phyloP scores from a whole-genome alignment of 169 alveolate species.

The Perkinsus chesapeaki region DNA sequence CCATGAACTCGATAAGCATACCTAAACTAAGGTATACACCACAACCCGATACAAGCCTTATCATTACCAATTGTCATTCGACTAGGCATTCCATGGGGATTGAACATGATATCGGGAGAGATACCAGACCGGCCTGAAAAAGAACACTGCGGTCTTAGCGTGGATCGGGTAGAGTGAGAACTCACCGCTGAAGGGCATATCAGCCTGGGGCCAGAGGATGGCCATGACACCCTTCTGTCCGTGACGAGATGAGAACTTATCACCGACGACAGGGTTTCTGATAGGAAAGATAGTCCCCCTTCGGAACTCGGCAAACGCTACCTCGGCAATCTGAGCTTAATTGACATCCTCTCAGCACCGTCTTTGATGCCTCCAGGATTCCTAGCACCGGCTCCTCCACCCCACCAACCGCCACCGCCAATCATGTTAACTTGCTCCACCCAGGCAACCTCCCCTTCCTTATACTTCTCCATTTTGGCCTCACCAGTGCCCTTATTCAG shows the following conservation, averaged over 20 bases:
- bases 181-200: slow-evolving; percentile 89
- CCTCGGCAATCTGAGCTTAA: slow-evolving; percentile 22
- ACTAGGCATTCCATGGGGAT: slow-evolving; percentile 99
- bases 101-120: slow-evolving; percentile 98
- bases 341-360: slow-evolving; percentile 27
- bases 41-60: not conserved
- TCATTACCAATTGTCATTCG: slow-evolving; percentile 97
- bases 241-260: slow-evolving; percentile 98
- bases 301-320: not conserved
- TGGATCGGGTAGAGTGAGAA: not conserved
- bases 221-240: slow-evolving; percentile 99
- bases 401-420: slow-evolving; percentile 27
- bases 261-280: slow-evolving; percentile 93
- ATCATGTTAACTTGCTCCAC: slow-evolving; percentile 46
- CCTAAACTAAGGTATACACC: slow-evolving; percentile 8
- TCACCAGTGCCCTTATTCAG: slow-evolving; percentile 19
- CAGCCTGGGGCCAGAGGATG: slow-evolving; percentile 92
- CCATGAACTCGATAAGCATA: slow-evolving; percentile 95
- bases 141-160: not conserved
- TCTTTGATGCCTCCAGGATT: slow-evolving; percentile 11
- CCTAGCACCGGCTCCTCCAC: slow-evolving; percentile 19
- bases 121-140: slow-evolving; percentile 86
- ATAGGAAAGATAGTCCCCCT: not conserved
- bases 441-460: slow-evolving; percentile 52
- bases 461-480: slow-evolving; percentile 37